These are phyloP conservation scores for Moricandia arvensis DNA, from an alignment of 345 rosid genomes.

Conservation along the genomic window DNA sequence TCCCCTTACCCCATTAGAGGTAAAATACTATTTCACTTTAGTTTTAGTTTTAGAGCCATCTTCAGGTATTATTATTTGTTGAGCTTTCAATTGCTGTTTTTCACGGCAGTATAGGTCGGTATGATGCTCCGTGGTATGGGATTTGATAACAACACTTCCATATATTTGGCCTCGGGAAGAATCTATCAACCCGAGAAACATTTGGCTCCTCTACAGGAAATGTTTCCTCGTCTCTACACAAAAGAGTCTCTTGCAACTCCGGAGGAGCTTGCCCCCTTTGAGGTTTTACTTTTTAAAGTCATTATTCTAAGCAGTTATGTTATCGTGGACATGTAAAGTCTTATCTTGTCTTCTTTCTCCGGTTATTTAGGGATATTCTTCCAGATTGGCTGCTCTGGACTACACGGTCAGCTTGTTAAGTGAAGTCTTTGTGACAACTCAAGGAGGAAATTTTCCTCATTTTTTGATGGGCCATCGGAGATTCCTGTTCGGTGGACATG, in stretches of 20 bases:
- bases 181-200: conserved; percentile 68
- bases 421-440: conserved; percentile 89
- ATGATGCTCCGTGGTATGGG: conserved; percentile 98
- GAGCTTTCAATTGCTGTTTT: conserved; percentile 33
- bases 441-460: conserved; percentile 96
- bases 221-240: conserved; percentile 84
- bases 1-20: conserved; percentile 95
- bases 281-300: conserved; percentile 46
- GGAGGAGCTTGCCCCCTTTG: conserved; percentile 81
- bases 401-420: conserved; percentile 84
- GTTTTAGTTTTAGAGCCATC: neutral
- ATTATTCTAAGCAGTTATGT: neutral
- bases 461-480: conserved; percentile 94
- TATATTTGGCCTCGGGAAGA: conserved; percentile 82
- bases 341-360: conserved; percentile 16
- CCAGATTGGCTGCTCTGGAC: conserved; percentile 95
- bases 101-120: conserved; percentile 81
- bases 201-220: conserved; percentile 64
- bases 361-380: conserved; percentile 65
- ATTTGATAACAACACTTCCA: conserved; percentile 76
- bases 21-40: conserved; percentile 30
- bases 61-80: neutral
- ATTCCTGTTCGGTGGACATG: conserved; percentile 81
- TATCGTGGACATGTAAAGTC: neutral
- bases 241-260: conserved; percentile 86